Base-by-base conservation (phyloP, 257 asterid species). In the Cinchona pubescens region DNA sequence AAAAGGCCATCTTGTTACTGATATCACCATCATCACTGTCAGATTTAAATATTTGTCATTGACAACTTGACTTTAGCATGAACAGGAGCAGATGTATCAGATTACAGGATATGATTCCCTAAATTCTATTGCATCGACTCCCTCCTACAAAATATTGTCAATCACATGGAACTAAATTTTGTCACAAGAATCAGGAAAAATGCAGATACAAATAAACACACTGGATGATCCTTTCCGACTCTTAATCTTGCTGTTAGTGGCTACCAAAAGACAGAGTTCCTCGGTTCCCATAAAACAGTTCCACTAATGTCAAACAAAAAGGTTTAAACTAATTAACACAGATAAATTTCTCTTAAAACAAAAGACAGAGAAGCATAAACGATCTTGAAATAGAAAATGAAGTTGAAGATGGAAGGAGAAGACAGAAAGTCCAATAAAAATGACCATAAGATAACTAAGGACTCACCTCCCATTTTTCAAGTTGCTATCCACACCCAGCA, bases 401-500 rank as follows among this genome's bases (percentile, higher is more conserved):
- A 27, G 37, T 8, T 10, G 9, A 49, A 45, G 45, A 43, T 15
- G 73, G 21, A 71, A 45, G 30, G 45, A 59, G 67, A 46, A 72
- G 14, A 23, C 49, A 32, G 32, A 40, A 61, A 67, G 19, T 43
- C 64, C 75, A 29, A 63, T n/a, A 30, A n/a, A n/a, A n/a, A 65
- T 35, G 59, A 80, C 51, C 49, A 66, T 45, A 56, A 81, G 43
- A 69, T 7, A 38, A 34, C 55, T 27, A 69, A 21, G 56, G 80
- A 81, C 78, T 80, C 74, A 92, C 99, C 91, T 92, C 75, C 99
- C 99, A 71, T 88, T 90, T 81, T 82, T 92, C 73, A 94, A 87
- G 83, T 81, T 80, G 64, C 85, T 77, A 80, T 92, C 97, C 78
- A 94, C 80, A 61, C 98, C 99, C 51, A 94, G 81, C 81, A 92